These are phyloP conservation scores for Colletotrichum sp. DNA, from an alignment of 2,329 filamentous ascomycete species.

Conservation along the genomic window DNA sequence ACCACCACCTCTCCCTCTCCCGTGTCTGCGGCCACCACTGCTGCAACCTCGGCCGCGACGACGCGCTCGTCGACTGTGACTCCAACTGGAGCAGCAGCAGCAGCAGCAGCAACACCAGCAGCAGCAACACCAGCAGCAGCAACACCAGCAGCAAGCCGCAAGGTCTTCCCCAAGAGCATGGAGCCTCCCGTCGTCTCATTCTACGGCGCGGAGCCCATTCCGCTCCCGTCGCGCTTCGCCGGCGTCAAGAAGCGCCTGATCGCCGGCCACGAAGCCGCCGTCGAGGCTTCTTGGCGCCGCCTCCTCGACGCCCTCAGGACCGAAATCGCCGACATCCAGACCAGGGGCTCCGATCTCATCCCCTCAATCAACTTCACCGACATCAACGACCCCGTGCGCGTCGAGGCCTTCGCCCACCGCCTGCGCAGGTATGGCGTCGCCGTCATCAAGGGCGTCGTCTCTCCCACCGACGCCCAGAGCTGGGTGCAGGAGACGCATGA, in stretches of 20 bases:
- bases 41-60: neutral
- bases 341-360: slow-evolving; percentile 37
- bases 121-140: neutral
- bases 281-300: slow-evolving; percentile 44
- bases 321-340: slow-evolving; percentile 42
- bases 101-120: neutral
- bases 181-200: slow-evolving; percentile 55
- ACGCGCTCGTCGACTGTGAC: slow-evolving; percentile 10
- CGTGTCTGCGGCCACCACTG: neutral
- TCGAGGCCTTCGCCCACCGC: slow-evolving; percentile 28
- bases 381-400: slow-evolving; percentile 29
- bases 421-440: slow-evolving; percentile 35
- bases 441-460: slow-evolving; percentile 35
- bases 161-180: slow-evolving; percentile 21
- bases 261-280: slow-evolving; percentile 37
- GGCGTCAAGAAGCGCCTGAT: slow-evolving; percentile 44
- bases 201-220: slow-evolving; percentile 54
- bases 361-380: slow-evolving; percentile 48
- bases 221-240: slow-evolving; percentile 44
- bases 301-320: slow-evolving; percentile 38
- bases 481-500: slow-evolving; percentile 57
- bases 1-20: neutral
- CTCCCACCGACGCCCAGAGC: slow-evolving; percentile 28
- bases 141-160: slow-evolving; percentile 15
- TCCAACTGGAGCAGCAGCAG: neutral